phyloP scores from a whole-genome alignment of 1,284 basidiomycete species.

The Cryptococcus sp. region DNA sequence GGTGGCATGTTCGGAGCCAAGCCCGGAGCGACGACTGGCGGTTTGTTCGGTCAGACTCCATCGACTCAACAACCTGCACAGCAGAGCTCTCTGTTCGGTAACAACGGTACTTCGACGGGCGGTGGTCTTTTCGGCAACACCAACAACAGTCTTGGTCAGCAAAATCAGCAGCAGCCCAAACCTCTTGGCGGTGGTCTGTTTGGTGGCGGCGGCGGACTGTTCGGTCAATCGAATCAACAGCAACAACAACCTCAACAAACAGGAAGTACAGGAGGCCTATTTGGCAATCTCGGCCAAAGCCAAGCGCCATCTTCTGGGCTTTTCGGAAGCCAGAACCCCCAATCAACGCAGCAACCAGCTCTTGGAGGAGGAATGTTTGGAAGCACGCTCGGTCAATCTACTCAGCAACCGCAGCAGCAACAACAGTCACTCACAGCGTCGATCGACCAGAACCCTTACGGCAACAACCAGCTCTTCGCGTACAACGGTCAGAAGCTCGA shows the following conservation, averaged over 20 bases:
- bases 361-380: slow-evolving; percentile 33
- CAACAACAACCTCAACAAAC: slow-evolving; percentile 26
- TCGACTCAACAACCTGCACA: slow-evolving; percentile 25
- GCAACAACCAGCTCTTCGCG: slow-evolving; percentile 66
- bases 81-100: slow-evolving; percentile 36
- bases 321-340: slow-evolving; percentile 54
- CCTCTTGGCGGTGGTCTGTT: slow-evolving; percentile 33
- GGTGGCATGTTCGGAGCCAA: slow-evolving; percentile 59
- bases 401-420: slow-evolving; percentile 42
- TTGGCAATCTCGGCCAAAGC: slow-evolving; percentile 50
- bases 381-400: slow-evolving; percentile 46
- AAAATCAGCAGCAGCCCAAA: slow-evolving; percentile 35
- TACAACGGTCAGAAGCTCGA: slow-evolving; percentile 50
- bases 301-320: slow-evolving; percentile 43
- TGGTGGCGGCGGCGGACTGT: slow-evolving; percentile 38
- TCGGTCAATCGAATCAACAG: slow-evolving; percentile 39
- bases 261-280: slow-evolving; percentile 52
- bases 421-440: slow-evolving; percentile 70
- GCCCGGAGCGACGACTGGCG: slow-evolving; percentile 43
- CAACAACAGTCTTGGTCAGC: slow-evolving; percentile 29
- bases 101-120: slow-evolving; percentile 18
- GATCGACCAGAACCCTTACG: slow-evolving; percentile 85
- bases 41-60: slow-evolving; percentile 52
- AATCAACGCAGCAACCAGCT: slow-evolving; percentile 37
- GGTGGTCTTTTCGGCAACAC: slow-evolving; percentile 55